phyloP scores from a whole-genome alignment of 345 rosid genomes.

The Hibiscus mutabilis region DNA sequence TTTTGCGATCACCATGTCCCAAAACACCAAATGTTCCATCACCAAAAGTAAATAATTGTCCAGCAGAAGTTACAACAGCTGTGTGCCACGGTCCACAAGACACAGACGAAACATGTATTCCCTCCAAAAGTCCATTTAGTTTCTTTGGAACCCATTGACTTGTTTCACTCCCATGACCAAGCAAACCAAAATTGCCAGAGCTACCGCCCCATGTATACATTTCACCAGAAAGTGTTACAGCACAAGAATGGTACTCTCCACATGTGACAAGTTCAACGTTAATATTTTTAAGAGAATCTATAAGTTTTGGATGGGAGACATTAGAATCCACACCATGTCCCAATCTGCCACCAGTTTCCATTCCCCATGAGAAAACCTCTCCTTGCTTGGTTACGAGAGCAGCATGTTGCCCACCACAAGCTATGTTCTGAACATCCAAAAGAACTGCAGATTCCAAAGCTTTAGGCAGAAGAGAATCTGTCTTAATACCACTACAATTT shows the following conservation, averaged over 20 bases:
- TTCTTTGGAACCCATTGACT: conserved; percentile 69
- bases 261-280: conserved; percentile 65
- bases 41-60: conserved; percentile 70
- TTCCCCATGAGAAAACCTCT: conserved; percentile 75
- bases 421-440: conserved; percentile 72
- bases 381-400: conserved; percentile 73
- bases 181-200: conserved; percentile 49
- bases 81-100: conserved; percentile 90
- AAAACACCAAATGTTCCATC: conserved; percentile 79
- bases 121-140: conserved; percentile 64
- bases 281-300: conserved; percentile 53
- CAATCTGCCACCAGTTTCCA: conserved; percentile 67
- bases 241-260: conserved; percentile 76
- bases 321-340: conserved; percentile 79
- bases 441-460: conserved; percentile 65
- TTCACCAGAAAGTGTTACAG: conserved; percentile 71
- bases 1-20: conserved; percentile 64
- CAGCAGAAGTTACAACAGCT: conserved; percentile 68
- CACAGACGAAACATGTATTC: conserved; percentile 64
- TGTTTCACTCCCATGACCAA: conserved; percentile 61
- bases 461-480: conserved; percentile 66
- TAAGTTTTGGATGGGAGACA: conserved; percentile 62
- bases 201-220: conserved; percentile 72
- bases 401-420: conserved; percentile 71
- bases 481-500: conserved; percentile 36